phyloP scores from a whole-genome alignment of 805 yeast genomes.

The Cyberlindnera galapagoensis region DNA sequence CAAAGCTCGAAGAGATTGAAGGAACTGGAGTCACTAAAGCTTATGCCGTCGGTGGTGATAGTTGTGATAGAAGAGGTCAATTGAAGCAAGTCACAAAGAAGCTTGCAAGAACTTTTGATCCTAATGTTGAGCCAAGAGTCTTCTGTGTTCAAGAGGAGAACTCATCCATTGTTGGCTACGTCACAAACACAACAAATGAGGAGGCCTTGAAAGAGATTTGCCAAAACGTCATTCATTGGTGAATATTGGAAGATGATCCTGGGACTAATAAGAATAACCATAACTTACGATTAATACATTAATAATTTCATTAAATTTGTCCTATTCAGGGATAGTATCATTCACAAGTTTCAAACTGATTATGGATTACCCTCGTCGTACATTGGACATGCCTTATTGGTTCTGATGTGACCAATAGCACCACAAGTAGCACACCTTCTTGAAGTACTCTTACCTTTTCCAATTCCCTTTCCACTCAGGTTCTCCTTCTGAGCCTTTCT shows the following conservation, averaged over 20 bases:
- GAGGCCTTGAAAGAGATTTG: constrained; percentile 14
- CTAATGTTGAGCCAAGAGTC: constrained; percentile 28
- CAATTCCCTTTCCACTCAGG: constrained; percentile 19
- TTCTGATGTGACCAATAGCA: constrained; percentile 88
- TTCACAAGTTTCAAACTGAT: not conserved
- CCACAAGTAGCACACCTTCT: constrained; percentile 95
- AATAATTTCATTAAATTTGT: not conserved
- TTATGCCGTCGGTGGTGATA: constrained; percentile 35
- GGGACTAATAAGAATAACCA: too few species aligned
- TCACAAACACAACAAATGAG: constrained; percentile 14
- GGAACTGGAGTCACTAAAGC: constrained; percentile 25
- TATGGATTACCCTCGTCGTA: constrained; percentile 42
- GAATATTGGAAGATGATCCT: not conserved
- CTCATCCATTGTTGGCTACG: constrained; percentile 15
- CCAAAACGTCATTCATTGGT: constrained; percentile 24
- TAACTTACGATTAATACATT: not conserved
- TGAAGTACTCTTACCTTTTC: constrained; percentile 37
- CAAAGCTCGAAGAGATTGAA: constrained; percentile 21
- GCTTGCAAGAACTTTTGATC: constrained; percentile 33
- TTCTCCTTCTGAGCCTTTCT: constrained; percentile 44
- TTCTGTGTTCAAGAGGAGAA: constrained; percentile 33
- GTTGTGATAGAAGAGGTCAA: constrained; percentile 39
- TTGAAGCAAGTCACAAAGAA: constrained; percentile 33
- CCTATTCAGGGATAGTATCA: too few species aligned
- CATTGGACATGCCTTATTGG: constrained; percentile 85